Evolutionary conservation across 805 yeast genomes (phyloP).

Genomic region (Sugiyamaella chiloensis): DNA sequence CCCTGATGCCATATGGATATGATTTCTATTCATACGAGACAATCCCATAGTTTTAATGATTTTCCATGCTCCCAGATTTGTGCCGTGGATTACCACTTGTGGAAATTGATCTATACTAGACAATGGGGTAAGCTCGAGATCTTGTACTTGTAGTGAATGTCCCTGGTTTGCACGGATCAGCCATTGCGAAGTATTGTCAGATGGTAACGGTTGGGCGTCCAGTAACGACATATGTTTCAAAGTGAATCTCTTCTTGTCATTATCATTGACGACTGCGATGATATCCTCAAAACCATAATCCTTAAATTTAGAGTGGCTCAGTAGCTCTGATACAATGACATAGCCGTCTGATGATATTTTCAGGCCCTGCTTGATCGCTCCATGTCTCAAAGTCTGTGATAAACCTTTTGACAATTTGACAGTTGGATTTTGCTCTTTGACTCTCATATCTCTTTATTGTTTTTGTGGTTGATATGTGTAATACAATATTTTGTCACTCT

Average conservation of each 20-base stretch:
- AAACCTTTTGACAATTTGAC: constrained; percentile 66
- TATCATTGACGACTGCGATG: constrained; percentile 53
- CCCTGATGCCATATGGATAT: constrained; percentile 78
- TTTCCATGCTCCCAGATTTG: constrained; percentile 48
- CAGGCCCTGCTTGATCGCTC: constrained; percentile 67
- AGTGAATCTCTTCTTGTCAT: constrained; percentile 70
- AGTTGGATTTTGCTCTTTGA: constrained; percentile 21
- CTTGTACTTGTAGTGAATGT: constrained; percentile 58
- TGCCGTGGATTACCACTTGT: constrained; percentile 74
- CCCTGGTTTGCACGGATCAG: constrained; percentile 91
- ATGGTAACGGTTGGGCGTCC: neutral
- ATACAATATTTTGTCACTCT: no score
- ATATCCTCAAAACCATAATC: constrained; percentile 58
- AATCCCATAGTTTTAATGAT: constrained; percentile 52
- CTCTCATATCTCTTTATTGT: no score
- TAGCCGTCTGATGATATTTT: constrained; percentile 67
- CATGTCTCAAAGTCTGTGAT: constrained; percentile 80
- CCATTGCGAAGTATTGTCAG: constrained; percentile 21
- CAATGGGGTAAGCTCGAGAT: constrained; percentile 42
- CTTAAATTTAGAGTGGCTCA: constrained; percentile 54
- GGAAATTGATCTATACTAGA: constrained; percentile 43
- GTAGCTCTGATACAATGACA: constrained; percentile 50
- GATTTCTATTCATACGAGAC: constrained; percentile 69
- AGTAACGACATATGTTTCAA: constrained; percentile 31
- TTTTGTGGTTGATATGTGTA: no score